A percentile compares a stretch with the other conserved stretches of the same genome.
Conservation (phyloP, 495 filamentous ascomycete species). For the Aspergillus ostianus region DNA sequence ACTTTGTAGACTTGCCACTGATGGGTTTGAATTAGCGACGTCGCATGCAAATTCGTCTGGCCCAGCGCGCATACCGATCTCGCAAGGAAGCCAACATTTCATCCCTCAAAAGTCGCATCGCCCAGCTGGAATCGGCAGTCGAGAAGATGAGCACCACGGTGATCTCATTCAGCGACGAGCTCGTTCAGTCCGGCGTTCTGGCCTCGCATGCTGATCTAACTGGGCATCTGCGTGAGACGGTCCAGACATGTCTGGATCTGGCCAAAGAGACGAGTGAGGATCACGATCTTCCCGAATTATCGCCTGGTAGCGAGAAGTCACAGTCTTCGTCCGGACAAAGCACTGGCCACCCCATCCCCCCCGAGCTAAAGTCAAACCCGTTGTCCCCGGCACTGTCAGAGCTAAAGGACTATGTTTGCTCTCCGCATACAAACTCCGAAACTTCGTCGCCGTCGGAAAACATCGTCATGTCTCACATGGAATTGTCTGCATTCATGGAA, state of each 20-base stretch:
- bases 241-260: constrained; percentile 24
- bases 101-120: constrained; percentile 65
- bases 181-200: constrained; percentile 48
- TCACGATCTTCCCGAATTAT: constrained; percentile 2
- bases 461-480: constrained; percentile 49
- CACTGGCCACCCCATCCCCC: background rate
- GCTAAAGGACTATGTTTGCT: background rate
- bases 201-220: constrained; percentile 32
- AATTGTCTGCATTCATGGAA: constrained; percentile 53
- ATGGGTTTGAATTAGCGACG: constrained; percentile 55
- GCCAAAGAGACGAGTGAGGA: constrained; percentile 22
- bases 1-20: background rate
- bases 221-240: constrained; percentile 36
- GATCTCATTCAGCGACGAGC: constrained; percentile 62
- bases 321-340: background rate
- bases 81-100: constrained; percentile 80
- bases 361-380: background rate
- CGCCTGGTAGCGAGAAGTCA: constrained; percentile 2
- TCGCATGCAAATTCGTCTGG: constrained; percentile 82
- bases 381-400: background rate
- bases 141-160: constrained; percentile 75
- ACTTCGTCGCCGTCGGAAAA: constrained; percentile 3
- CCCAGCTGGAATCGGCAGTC: constrained; percentile 62
- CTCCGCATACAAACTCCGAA: background rate
- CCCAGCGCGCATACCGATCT: constrained; percentile 80